Evolutionary conservation across 495 filamentous ascomycete genomes (phyloP).

Genomic region (Corynascus novoguineensis): DNA sequence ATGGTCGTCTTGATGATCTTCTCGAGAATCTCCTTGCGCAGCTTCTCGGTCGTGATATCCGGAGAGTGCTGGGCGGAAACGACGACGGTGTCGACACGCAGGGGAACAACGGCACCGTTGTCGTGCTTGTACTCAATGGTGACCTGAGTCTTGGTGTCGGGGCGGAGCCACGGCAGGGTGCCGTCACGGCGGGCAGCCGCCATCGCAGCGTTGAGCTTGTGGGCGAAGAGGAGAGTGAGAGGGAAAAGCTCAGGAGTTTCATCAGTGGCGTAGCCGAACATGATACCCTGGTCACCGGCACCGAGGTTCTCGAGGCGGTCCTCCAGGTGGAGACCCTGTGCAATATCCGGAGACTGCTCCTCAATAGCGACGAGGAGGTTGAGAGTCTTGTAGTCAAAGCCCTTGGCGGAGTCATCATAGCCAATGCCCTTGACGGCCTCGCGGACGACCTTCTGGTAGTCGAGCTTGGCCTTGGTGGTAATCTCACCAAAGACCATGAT

Average conservation of each 20-base stretch:
- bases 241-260: slow-evolving; percentile 97
- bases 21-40: slow-evolving; percentile 92
- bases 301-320: slow-evolving; percentile 95
- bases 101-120: slow-evolving; percentile 84
- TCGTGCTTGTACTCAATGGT: slow-evolving; percentile 98
- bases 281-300: slow-evolving; percentile 99
- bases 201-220: slow-evolving; percentile 95
- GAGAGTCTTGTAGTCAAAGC: slow-evolving; percentile 99
- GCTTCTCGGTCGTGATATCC: slow-evolving; percentile 83
- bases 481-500: slow-evolving; percentile 99
- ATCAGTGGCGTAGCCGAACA: slow-evolving; percentile 99
- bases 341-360: slow-evolving; percentile 98
- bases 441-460: slow-evolving; percentile 98
- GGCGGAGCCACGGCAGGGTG: slow-evolving; percentile 85
- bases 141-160: slow-evolving; percentile 99
- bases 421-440: slow-evolving; percentile 95
- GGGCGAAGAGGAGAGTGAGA: slow-evolving; percentile 83
- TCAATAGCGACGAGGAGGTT: slow-evolving; percentile 98
- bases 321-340: slow-evolving; percentile 95
- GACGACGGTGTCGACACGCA: slow-evolving; percentile 92
- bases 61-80: slow-evolving; percentile 91
- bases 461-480: slow-evolving; percentile 87
- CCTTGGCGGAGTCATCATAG: slow-evolving; percentile 93
- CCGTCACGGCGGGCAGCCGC: slow-evolving; percentile 79
- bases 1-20: slow-evolving; percentile 96